Base-by-base conservation (phyloP, 768 basidiomycete genomes). In the Mycena vitilis region DNA sequence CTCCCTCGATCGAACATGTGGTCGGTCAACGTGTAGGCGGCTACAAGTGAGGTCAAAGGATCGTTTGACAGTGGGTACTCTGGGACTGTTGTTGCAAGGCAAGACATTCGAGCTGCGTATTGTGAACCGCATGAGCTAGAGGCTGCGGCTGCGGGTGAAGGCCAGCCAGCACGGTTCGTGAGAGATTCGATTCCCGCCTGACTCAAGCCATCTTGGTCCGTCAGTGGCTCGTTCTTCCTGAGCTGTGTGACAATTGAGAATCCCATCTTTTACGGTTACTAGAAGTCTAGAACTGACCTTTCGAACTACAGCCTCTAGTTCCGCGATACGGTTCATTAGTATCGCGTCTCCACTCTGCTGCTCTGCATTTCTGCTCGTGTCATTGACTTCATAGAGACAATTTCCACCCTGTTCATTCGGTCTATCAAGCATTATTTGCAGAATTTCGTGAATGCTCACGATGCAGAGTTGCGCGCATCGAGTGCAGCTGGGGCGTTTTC, bases 261-360 rank as follows among this genome's bases (percentile, higher is more conserved):
- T 9, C 0, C 6, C 30, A 7, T 2, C 10, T 40, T 40, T 40
- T n/a, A n/a, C n/a, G n/a, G 15, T 40, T 40, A 22, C 18, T 30
- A 38, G 15, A 15, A 4, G 16, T n/a, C n/a, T 4, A 10, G 25
- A 42, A 55, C n/a, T 23, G 4, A n/a, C 68, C 63, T 69, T 63
- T n/a, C 68, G 68, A 36, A 69, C 62, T 6, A 69, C 59, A n/a
- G 59, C 63, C n/a, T 69, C 68, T 23, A 69, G 68, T 65, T 69
- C 68, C 2, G 59, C 54, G 13, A 69, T 62, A n/a, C 68, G 68
- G 6, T 65, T 69, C 63, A 65, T 69, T 11, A 69, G 42, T 42
- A 63, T 56, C 18, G 54, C 40, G 13, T 47, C 52, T n/a, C 56
- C 59, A 36, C 65, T 60, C 12, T 45, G 45, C 34, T 59, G 47